Percentiles rank a stretch among this genome's conserved stretches.
Conservation (phyloP, 2,329 filamentous ascomycete species). For the Nemania abortiva region DNA sequence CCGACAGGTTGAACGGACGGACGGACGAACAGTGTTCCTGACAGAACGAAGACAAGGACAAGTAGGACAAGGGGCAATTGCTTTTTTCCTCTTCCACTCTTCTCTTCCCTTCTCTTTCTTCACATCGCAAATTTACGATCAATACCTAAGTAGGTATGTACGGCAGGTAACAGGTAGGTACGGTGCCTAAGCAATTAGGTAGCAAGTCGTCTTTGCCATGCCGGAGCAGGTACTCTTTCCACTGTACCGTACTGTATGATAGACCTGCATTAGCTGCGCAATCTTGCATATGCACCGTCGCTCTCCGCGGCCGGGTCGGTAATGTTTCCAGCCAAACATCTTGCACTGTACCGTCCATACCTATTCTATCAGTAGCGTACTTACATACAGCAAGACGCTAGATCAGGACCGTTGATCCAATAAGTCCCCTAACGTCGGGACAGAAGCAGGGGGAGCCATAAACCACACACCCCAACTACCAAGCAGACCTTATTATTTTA, state of each 20-base stretch:
- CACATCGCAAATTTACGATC: not conserved
- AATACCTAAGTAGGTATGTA: too few species aligned
- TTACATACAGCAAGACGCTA: not conserved
- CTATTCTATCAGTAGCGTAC: too few species aligned
- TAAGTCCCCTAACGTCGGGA: conserved; percentile 29
- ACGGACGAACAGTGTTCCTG: conserved; percentile 20
- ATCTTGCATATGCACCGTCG: conserved; percentile 36
- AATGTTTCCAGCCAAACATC: conserved; percentile 16
- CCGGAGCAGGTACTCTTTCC: not conserved
- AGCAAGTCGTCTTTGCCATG: not conserved
- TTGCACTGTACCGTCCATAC: not conserved
- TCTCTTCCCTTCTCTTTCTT: not conserved
- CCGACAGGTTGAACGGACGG: not conserved
- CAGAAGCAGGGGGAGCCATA: too few species aligned
- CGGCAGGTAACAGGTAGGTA: too few species aligned
- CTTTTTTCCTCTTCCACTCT: not conserved
- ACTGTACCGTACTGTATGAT: conserved; percentile 24
- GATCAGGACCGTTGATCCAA: conserved; percentile 17
- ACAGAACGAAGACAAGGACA: conserved; percentile 13
- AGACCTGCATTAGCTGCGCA: conserved; percentile 34
- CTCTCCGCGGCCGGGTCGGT: conserved; percentile 16
- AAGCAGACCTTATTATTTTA: too few species aligned
- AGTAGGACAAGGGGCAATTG: conserved; percentile 2
- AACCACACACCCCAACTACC: too few species aligned
- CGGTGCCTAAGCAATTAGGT: not conserved